phyloP scores from a whole-genome alignment of 108 stramenopile genomes.

The Fragilaria radians region DNA sequence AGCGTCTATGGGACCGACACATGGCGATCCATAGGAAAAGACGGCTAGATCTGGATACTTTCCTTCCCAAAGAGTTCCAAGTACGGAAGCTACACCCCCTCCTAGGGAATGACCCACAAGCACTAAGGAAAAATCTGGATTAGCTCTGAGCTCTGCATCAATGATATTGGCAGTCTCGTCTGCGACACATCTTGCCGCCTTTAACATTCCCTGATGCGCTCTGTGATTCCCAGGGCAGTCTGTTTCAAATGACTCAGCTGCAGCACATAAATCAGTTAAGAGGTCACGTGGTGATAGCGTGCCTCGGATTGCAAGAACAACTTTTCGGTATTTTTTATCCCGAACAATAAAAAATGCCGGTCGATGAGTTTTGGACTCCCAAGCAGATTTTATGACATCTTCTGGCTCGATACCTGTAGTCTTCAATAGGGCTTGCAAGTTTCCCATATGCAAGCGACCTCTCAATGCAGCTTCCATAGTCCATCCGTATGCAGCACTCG shows the following conservation, averaged over 20 bases:
- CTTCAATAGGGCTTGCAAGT: slow-evolving; percentile 33
- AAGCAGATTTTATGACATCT: slow-evolving; percentile 41
- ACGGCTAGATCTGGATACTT: slow-evolving; percentile 22
- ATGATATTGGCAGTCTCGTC: slow-evolving; percentile 37
- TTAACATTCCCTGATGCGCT: slow-evolving; percentile 72
- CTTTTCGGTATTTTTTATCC: slow-evolving; percentile 29
- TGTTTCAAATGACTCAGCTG: slow-evolving; percentile 27
- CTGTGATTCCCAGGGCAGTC: slow-evolving; percentile 5
- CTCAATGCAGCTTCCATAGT: slow-evolving; percentile 42
- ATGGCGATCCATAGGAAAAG: slow-evolving; percentile 20
- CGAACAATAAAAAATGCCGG: slow-evolving; percentile 50
- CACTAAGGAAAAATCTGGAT: slow-evolving; percentile 45
- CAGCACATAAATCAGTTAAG: slow-evolving; percentile 62
- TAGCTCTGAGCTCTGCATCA: slow-evolving; percentile 26
- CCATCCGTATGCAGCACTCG: slow-evolving; percentile 71
- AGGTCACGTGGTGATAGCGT: slow-evolving; percentile 60
- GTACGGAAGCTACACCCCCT: slow-evolving; percentile 56
- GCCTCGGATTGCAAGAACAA: slow-evolving; percentile 59
- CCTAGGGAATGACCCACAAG: slow-evolving; percentile 69
- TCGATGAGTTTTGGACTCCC: slow-evolving; percentile 29
- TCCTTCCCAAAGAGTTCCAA: slow-evolving; percentile 50
- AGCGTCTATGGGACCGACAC: slow-evolving; percentile 11
- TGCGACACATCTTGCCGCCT: slow-evolving; percentile 40
- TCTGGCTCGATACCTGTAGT: slow-evolving; percentile 34
- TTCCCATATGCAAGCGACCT: slow-evolving; percentile 44